Base-by-base conservation (phyloP, 2,329 filamentous ascomycete species). In the Teratosphaeria epicoccoides region DNA sequence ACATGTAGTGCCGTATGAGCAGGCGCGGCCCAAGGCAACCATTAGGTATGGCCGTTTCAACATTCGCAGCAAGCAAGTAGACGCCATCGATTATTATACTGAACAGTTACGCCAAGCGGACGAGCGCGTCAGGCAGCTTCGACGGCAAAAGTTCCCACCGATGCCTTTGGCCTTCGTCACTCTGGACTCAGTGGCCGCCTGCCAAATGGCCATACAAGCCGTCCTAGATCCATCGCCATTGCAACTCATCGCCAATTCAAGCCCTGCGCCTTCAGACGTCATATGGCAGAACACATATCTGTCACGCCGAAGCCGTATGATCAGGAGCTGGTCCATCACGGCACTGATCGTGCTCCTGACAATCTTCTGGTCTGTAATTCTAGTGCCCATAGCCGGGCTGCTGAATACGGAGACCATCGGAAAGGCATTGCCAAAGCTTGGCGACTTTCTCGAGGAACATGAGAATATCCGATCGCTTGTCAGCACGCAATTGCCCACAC, bases 131-230 rank as follows among this genome's bases (percentile, higher is more conserved):
- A 69, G 71, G 6, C 70, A 71, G 6, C 81, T 88, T 10, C 81
- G 93, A 24, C 81, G 82, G 62, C 87, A 87, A 66, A 78, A 85
- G 3, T 97, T 89, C 61, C 73, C 78, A 5, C 77, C 93, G 0
- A 90, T 84, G 0, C 85, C 91, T 47, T 78, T 94, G 54, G 94
- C 94, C 1, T 96, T 98, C 68, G 87, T 98, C 37, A 97, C 93
- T 0, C 94, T 98, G 88, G 88, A 96, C 71, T 93, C 88, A 3
- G 93, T 95, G 47, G 87, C 90, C 12, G 85, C 90, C 20, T 82
- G 80, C 57, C 93, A 98, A 72, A 95, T 97, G 89, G 88, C 90
- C 23, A 88, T 95, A 43, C 93, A 98, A 69, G 90, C 93, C 3
- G 84, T 95, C 10, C 82, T 98, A 49, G 91, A 97, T 64, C 89